phyloP scores from a whole-genome alignment of 2,329 filamentous ascomycete species.

The Aspergillus japonicus region DNA sequence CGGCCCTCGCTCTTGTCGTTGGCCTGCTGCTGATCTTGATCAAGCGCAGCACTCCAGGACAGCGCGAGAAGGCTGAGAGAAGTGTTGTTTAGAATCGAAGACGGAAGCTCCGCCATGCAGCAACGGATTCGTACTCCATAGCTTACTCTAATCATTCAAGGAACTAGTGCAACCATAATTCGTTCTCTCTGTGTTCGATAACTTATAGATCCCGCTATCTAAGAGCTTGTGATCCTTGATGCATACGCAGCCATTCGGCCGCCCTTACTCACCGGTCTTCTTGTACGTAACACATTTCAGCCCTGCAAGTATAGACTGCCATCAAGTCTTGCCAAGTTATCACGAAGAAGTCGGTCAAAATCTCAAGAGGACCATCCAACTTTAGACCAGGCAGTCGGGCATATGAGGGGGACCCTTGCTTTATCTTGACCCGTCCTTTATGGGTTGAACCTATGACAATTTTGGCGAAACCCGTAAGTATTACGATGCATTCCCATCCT shows the following conservation, averaged over 20 bases:
- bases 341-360: background rate
- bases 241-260: background rate
- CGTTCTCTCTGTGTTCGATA: background rate
- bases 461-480: background rate
- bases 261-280: background rate
- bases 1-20: constrained; percentile 20
- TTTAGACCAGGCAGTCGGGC: background rate
- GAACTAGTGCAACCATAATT: background rate
- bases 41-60: constrained; percentile 10
- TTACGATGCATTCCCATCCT: background rate
- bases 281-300: background rate
- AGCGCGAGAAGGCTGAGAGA: constrained; percentile 17
- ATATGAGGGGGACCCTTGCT: background rate
- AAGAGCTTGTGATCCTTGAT: background rate
- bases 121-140: background rate
- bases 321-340: background rate
- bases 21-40: constrained; percentile 20
- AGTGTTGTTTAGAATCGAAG: constrained; percentile 15
- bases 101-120: background rate
- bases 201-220: background rate
- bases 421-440: background rate
- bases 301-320: background rate
- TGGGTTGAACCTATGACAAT: background rate
- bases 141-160: background rate
- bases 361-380: background rate